Base-by-base conservation (phyloP, 345 rosid species). In the Barbarea vulgaris region DNA sequence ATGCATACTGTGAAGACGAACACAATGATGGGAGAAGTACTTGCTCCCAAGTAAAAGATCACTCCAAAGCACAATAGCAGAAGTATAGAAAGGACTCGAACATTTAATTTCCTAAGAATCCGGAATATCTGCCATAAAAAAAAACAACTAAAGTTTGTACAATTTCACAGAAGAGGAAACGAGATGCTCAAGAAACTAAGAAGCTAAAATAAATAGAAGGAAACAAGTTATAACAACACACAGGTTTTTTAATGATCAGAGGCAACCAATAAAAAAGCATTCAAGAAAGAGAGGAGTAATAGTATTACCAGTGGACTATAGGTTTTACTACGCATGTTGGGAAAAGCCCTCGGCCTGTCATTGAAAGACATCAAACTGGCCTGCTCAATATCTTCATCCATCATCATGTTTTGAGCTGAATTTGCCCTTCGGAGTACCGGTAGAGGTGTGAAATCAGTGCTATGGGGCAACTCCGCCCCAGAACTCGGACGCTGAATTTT, bases 1-100 rank as follows among this genome's bases (percentile, higher is more conserved):
- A 89, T 87, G 85, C 98, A 94, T 67, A 94, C 76, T 17, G 86
- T 70, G 83, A 91, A 88, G 83, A 94, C 97, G 65, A 91, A 91
- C 67, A 94, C 87, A 55, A 94, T 88, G 78, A 94, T 84, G 0
- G 91, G 94, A 74, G 98, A 94, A 73, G 98, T 88, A 15, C 87
- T 68, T 13, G 95, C 97, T 76, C 97, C 98, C 73, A 91, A 55
- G 80, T 86, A 94, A 82, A 89, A 89, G 69, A 94, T 70, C 25
- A 69, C 93, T 75, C 91, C 93, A 18, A 94, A 81, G 61, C 81
- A 83, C 84, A 94, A 72, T 28, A 94, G 85, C 77, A 86, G 70
- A 80, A 89, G 79, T 39, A 91, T 37, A 54, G 84, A 82, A 74
- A 94, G 89, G 74, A 83, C 93, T 30, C 96, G 97, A 50, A 81